Evolutionary conservation across 2,329 filamentous ascomycete genomes (phyloP), one percentile per base, ranked within the genome.

Genomic region (Diaporthe sp.): DNA sequence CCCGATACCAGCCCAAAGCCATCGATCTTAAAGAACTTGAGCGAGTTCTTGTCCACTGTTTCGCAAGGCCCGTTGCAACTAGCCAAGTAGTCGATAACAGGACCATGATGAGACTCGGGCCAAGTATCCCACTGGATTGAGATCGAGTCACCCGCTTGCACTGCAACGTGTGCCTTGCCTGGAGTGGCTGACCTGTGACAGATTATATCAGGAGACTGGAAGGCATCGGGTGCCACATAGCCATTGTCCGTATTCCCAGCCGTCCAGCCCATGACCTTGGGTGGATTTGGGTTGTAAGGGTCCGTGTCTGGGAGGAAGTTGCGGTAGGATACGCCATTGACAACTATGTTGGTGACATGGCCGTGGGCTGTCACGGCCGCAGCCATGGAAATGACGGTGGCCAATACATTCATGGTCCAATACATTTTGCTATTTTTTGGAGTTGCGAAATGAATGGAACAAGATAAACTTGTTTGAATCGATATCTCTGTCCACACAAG

Each of bases 11-110:
- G 87, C 74, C 91, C 92, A 42, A 82, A 85, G 72, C 87, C 87
- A 47, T 88, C 87, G 75, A 93, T 92, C 87, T 94, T 94, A 87
- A 92, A 90, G 83, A 89, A 93, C 78, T 89, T 82, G 37, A 93
- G 86, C 7, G 84, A 80, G 2, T 81, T 83, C 82, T 90, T 89
- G 82, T 90, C 87, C 73, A 88, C 89, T 0, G 82, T 82, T 47
- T 87, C 85, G 81, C 61, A 65, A 13, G 91, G 87, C n/a, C 88
- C 90, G 42, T 86, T 84, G 84, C 90, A 92, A 79, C 86, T 87
- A 72, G 92, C 92, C n/a, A 93, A 84, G 85, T 93, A 93, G 81
- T 88, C 88, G 77, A 93, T 87, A 79, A 93, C 88, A 12, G 92
- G 91, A 0, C 89, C 86, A 39, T 85, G 78, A 80, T 88, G 87